Evolutionary conservation across 2,329 filamentous ascomycete species (phyloP).

Genomic region (Aotearoamyces nothofagi): DNA sequence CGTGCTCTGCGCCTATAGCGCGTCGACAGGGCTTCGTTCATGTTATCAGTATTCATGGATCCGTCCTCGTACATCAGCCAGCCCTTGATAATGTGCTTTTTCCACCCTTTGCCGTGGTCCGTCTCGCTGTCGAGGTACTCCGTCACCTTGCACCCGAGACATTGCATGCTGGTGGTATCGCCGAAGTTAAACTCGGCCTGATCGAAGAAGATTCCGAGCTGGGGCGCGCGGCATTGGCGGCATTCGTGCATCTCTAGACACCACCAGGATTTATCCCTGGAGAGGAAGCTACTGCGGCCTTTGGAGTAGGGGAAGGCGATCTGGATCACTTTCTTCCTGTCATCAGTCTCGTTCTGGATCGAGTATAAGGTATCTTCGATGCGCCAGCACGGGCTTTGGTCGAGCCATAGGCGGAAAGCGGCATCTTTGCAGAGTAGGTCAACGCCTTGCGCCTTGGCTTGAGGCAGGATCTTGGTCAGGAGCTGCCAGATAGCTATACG

Average conservation of each 20-base stretch:
- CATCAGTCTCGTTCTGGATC: conserved; percentile 2
- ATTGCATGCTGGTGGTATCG: neutral
- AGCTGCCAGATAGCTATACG: conserved; percentile 13
- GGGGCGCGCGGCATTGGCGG: conserved; percentile 2
- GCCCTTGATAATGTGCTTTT: conserved; percentile 6
- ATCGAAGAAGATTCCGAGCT: conserved; percentile 11
- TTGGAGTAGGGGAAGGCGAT: conserved; percentile 6
- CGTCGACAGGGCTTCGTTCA: no score
- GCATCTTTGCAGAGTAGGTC: conserved; percentile 8
- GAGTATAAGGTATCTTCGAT: conserved; percentile 9
- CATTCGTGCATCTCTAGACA: conserved; percentile 6
- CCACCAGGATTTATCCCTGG: neutral
- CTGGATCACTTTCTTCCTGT: conserved; percentile 5
- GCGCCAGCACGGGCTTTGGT: conserved; percentile 10
- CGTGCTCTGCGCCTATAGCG: no score
- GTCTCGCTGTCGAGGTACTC: conserved; percentile 7
- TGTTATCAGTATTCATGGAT: no score
- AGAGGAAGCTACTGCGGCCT: conserved; percentile 1
- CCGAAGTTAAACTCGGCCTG: conserved; percentile 3
- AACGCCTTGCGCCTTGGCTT: conserved; percentile 9
- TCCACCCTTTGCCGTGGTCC: conserved; percentile 18
- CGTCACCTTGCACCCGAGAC: conserved; percentile 10
- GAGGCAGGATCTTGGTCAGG: conserved; percentile 5
- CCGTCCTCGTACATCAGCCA: no score
- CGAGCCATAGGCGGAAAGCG: conserved; percentile 13